These are phyloP conservation scores for Rhododendron ferrugineum DNA, from an alignment of 148 eudicot species.

Conservation along the genomic window DNA sequence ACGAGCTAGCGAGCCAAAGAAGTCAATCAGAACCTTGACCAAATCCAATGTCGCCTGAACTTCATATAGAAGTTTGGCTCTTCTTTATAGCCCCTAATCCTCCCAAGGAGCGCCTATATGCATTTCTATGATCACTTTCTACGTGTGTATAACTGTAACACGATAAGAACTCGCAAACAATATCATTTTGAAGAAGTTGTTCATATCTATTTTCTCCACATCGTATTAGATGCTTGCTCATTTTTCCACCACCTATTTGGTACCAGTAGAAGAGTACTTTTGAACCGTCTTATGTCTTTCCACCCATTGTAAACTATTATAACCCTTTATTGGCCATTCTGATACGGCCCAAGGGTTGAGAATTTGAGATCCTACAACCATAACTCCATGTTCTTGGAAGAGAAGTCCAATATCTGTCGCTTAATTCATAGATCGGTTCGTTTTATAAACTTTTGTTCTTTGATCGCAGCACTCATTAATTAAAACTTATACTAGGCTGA, in stretches of 20 bases:
- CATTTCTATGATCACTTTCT: background rate
- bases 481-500: background rate
- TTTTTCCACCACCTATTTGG: background rate
- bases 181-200: background rate
- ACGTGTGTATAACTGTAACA: background rate
- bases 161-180: background rate
- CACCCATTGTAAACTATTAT: background rate
- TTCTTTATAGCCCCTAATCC: background rate
- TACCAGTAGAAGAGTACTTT: too few species aligned
- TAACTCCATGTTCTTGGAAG: background rate
- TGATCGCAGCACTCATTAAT: background rate
- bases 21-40: constrained; percentile 3
- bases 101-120: background rate
- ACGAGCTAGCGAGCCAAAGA: background rate
- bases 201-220: background rate
- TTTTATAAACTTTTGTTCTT: background rate
- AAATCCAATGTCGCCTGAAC: background rate
- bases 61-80: background rate
- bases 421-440: background rate
- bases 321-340: background rate
- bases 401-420: background rate
- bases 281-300: too few species aligned
- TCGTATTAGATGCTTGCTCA: background rate
- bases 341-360: background rate
- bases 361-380: background rate